A percentile compares a stretch with the other conserved stretches of the same genome.
phyloP scores from a whole-genome alignment of 768 basidiomycete genomes.

The Leccinellum rugosiceps region DNA sequence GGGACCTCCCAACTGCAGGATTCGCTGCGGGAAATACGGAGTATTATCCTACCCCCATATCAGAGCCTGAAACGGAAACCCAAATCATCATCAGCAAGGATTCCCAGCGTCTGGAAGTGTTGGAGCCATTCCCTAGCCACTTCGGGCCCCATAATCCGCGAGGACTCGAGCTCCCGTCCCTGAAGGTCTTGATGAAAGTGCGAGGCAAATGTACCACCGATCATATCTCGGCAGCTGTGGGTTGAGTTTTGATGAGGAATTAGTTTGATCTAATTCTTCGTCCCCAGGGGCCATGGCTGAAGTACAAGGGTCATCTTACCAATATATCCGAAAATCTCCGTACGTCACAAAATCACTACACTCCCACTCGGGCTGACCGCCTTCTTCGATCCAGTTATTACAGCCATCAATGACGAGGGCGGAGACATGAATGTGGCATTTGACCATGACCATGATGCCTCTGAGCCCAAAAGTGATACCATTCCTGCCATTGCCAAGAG shows the following conservation, averaged over 20 bases:
- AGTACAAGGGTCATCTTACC: slow-evolving; percentile 95
- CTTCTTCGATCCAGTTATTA: slow-evolving; percentile 68
- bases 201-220: slow-evolving; percentile 99
- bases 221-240: slow-evolving; percentile 92
- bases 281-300: slow-evolving; percentile 89
- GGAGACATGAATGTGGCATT: slow-evolving; percentile 91
- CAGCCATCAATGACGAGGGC: slow-evolving; percentile 92
- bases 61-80: slow-evolving; percentile 72
- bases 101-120: slow-evolving; percentile 82
- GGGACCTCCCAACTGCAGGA: slow-evolving; percentile 78
- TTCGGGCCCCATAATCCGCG: slow-evolving; percentile 53
- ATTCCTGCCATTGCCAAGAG: slow-evolving; percentile 91
- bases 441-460: slow-evolving; percentile 56
- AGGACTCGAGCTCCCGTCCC: slow-evolving; percentile 70
- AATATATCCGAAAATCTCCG: slow-evolving; percentile 96
- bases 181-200: slow-evolving; percentile 87
- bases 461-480: slow-evolving; percentile 58
- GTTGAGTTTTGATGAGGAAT: slow-evolving; percentile 23
- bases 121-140: slow-evolving; percentile 81
- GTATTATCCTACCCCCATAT: slow-evolving; percentile 75
- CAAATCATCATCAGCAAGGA: slow-evolving; percentile 72
- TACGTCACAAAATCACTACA: slow-evolving; percentile 38
- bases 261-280: neutral
- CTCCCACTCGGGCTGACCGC: neutral
- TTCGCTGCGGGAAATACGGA: slow-evolving; percentile 72